A percentile compares a stretch with the other conserved stretches of the same genome.
Conservation (phyloP, 23 red algal genomes). For the Rhodosorus marinus region DNA sequence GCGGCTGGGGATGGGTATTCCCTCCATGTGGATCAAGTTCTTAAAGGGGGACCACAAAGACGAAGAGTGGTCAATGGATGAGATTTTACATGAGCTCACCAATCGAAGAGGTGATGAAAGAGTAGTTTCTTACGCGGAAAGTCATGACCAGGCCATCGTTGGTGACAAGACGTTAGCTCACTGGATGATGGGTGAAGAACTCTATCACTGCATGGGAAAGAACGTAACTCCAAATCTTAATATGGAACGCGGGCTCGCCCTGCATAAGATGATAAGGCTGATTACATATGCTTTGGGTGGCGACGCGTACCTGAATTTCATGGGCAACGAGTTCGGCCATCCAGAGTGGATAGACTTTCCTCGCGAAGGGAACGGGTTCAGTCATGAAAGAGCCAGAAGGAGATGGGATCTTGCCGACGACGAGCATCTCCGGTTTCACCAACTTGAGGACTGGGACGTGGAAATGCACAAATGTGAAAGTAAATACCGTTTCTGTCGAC, state of each 20-base stretch:
- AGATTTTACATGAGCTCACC: slow-evolving; percentile 77
- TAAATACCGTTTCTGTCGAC: slow-evolving; percentile 59
- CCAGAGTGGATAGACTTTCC: slow-evolving; percentile 99
- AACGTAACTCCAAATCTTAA: slow-evolving; percentile 17
- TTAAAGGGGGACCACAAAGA: slow-evolving; percentile 74
- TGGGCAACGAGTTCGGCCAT: slow-evolving; percentile 99
- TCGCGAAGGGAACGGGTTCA: slow-evolving; percentile 78
- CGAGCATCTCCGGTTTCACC: slow-evolving; percentile 36
- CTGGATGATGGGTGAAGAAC: slow-evolving; percentile 89
- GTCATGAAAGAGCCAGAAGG: slow-evolving; percentile 85
- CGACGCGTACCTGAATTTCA: slow-evolving; percentile 96
- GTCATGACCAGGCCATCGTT: slow-evolving; percentile 92
- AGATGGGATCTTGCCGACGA: slow-evolving; percentile 86
- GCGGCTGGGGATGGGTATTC: slow-evolving; percentile 85
- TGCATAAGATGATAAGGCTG: slow-evolving; percentile 99
- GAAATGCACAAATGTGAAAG: slow-evolving; percentile 50
- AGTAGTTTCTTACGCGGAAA: slow-evolving; percentile 87
- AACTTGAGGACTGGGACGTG: slow-evolving; percentile 57
- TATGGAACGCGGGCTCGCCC: slow-evolving; percentile 73
- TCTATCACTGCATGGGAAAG: slow-evolving; percentile 79
- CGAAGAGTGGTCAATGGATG: slow-evolving; percentile 93
- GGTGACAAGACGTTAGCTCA: slow-evolving; percentile 97
- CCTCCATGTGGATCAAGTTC: slow-evolving; percentile 94
- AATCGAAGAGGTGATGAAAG: slow-evolving; percentile 92
- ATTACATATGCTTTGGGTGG: slow-evolving; percentile 63